Conservation (phyloP, 139 green algal species). For the Coelastrella sp. region DNA sequence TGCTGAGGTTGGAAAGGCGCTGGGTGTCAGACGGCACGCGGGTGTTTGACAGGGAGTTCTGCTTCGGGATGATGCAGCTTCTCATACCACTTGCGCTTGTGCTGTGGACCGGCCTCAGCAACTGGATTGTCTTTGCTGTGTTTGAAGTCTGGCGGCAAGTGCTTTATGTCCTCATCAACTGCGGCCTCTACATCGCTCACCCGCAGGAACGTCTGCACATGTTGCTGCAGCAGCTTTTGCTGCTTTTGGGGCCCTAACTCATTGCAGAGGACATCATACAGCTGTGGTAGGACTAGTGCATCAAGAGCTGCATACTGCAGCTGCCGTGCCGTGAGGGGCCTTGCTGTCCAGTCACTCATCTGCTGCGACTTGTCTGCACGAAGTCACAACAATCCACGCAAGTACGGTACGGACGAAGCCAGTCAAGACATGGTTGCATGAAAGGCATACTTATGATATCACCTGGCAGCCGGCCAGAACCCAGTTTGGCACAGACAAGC, state of each 20-base stretch:
- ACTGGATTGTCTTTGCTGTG: too few relatives aligned
- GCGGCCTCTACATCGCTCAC: neutral
- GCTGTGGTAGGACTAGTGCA: conserved; percentile 60
- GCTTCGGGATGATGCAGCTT: too few relatives aligned
- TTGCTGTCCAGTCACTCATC: conserved; percentile 74
- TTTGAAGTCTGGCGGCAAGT: neutral
- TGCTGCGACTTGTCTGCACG: conserved; percentile 69
- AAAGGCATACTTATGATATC: neutral
- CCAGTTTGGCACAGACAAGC: too few relatives aligned
- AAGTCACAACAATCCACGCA: neutral
- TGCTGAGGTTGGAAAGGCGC: too few relatives aligned
- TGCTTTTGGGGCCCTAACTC: conserved; percentile 29
- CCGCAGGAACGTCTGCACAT: neutral
- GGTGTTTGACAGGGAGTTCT: too few relatives aligned
- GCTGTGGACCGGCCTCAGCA: too few relatives aligned
- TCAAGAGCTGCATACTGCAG: conserved; percentile 78
- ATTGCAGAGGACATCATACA: conserved; percentile 43
- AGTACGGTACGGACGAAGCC: neutral
- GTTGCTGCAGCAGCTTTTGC: conserved; percentile 29
- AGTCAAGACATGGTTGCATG: too few relatives aligned
- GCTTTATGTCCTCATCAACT: neutral
- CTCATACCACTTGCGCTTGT: too few relatives aligned
- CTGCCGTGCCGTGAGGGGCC: conserved; percentile 74
- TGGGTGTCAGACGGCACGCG: too few relatives aligned
- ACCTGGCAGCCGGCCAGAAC: neutral